These are phyloP conservation scores for Acanthamoeba triangularis DNA, from an alignment of 208 protist genomes.

Conservation along the genomic window DNA sequence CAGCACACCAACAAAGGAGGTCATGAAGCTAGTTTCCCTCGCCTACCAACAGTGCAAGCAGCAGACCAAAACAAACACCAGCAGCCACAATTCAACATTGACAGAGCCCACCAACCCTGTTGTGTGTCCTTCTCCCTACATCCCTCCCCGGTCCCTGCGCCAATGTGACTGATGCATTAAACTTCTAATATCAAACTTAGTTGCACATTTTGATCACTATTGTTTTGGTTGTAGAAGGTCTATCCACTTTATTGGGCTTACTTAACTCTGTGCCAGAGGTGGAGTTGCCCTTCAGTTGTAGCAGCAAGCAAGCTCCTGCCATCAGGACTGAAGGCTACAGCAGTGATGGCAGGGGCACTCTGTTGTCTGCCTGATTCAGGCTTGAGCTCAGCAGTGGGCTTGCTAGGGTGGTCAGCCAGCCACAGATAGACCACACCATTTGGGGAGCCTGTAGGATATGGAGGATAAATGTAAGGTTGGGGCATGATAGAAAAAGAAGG, in stretches of 20 bases:
- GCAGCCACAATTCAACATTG: not conserved
- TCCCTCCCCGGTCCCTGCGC: not conserved
- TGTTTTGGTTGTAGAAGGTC: too few relatives aligned
- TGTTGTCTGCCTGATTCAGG: not conserved
- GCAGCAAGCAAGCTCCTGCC: not conserved
- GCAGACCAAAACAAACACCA: not conserved
- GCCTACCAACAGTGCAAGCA: slow-evolving; percentile 14
- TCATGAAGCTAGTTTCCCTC: slow-evolving; percentile 31
- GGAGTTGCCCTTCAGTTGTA: not conserved
- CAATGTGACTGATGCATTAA: too few relatives aligned
- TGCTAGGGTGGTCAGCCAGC: too few relatives aligned
- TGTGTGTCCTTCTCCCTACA: not conserved
- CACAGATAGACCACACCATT: not conserved
- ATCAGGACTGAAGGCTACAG: not conserved
- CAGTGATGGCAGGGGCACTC: not conserved
- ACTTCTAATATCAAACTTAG: too few relatives aligned
- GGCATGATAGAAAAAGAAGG: too few relatives aligned
- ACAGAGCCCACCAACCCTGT: not conserved
- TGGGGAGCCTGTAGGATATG: not conserved
- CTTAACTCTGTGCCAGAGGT: not conserved
- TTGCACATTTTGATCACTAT: too few relatives aligned
- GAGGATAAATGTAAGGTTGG: too few relatives aligned
- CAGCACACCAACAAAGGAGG: not conserved
- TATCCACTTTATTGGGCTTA: too few relatives aligned
- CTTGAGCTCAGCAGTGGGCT: too few relatives aligned